A percentile compares a stretch with the other conserved stretches of the same genome.
phyloP scores from a whole-genome alignment of 257 asterid species.

The Gentiana dahurica region DNA sequence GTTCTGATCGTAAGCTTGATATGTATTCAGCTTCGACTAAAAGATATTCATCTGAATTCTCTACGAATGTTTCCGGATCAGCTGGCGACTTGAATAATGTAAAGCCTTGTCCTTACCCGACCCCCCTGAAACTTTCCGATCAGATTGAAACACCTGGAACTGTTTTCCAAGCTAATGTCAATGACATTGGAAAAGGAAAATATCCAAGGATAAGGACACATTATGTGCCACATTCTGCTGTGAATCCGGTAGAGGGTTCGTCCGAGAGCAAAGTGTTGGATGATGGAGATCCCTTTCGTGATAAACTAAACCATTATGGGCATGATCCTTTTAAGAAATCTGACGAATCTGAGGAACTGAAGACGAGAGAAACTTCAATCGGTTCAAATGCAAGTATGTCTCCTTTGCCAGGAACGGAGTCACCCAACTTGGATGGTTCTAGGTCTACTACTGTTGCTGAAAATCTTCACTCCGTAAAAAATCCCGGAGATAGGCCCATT shows the following conservation, averaged over 20 bases:
- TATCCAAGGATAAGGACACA: conserved; percentile 51
- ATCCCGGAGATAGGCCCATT: conserved; percentile 75
- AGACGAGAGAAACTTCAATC: conserved; percentile 19
- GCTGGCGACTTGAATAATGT: conserved; percentile 15
- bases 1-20: conserved; percentile 15
- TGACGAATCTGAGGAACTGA: conserved; percentile 8
- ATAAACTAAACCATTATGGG: too few relatives aligned
- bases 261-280: conserved; percentile 29
- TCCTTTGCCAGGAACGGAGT: too few relatives aligned
- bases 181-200: conserved; percentile 37
- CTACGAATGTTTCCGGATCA: conserved; percentile 27
- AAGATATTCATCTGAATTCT: conserved; percentile 38
- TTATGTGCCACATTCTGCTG: conserved; percentile 45
- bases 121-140: conserved; percentile 66
- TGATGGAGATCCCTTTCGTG: too few relatives aligned
- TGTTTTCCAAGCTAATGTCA: conserved; percentile 50
- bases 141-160: conserved; percentile 96
- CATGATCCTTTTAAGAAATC: not conserved
- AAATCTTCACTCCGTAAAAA: conserved; percentile 15
- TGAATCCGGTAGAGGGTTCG: conserved; percentile 36
- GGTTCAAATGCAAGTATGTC: conserved; percentile 25
- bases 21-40: conserved; percentile 23
- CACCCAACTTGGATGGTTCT: conserved; percentile 13
- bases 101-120: conserved; percentile 56
- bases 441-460: conserved; percentile 9